Evolutionary conservation across 2,329 filamentous ascomycete genomes (phyloP).

Genomic region (Cytospora piceae): DNA sequence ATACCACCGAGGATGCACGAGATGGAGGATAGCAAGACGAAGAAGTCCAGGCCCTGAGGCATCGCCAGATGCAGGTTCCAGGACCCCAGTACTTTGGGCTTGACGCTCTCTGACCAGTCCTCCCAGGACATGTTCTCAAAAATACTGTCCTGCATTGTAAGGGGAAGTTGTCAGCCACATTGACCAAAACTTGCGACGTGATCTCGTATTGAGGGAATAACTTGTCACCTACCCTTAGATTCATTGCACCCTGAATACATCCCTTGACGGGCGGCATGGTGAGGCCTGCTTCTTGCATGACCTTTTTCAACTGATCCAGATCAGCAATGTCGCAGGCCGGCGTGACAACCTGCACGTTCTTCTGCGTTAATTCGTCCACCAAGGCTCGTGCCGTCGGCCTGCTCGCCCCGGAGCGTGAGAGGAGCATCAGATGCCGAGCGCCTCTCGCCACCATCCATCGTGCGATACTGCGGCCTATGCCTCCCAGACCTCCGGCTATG

Average conservation of each 20-base stretch:
- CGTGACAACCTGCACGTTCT: conserved; percentile 25
- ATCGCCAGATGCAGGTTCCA: conserved; percentile 32
- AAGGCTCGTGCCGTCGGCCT: conserved; percentile 13
- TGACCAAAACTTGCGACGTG: too few species aligned
- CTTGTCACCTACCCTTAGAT: conserved; percentile 34
- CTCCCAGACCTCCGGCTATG: conserved; percentile 40
- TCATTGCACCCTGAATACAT: conserved; percentile 49
- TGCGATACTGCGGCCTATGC: conserved; percentile 33
- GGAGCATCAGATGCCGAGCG: conserved; percentile 17
- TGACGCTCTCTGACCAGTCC: conserved; percentile 5
- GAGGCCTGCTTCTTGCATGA: conserved; percentile 23
- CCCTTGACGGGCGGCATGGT: conserved; percentile 43
- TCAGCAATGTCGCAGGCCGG: conserved; percentile 36
- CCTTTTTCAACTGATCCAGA: conserved; percentile 33
- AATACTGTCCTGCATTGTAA: background rate
- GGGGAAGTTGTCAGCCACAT: background rate
- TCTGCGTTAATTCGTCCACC: conserved; percentile 16
- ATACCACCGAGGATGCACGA: conserved; percentile 41
- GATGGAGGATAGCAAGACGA: conserved; percentile 45
- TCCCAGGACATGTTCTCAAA: conserved; percentile 11
- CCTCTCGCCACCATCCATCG: conserved; percentile 26
- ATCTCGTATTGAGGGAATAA: background rate
- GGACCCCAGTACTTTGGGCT: conserved; percentile 25
- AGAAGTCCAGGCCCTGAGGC: conserved; percentile 41
- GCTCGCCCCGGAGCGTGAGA: conserved; percentile 35